Base-by-base conservation (phyloP, 177 flowering plant genomes). In the Vitis hybrid region DNA sequence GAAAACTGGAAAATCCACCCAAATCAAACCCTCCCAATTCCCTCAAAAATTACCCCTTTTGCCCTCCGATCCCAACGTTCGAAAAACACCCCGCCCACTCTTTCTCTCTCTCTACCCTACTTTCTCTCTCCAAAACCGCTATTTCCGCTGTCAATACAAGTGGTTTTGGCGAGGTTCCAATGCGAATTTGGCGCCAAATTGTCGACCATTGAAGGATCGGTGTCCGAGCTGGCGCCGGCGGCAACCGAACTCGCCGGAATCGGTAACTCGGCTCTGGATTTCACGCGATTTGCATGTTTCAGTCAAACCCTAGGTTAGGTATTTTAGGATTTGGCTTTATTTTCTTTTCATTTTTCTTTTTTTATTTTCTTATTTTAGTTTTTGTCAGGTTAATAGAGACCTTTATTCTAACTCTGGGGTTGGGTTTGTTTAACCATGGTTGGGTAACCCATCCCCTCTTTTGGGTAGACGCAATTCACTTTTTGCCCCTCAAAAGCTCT, bases 21-120 rank as follows among this genome's bases (percentile, higher is more conserved):
- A 63, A 57, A 51, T 52, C 69, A 63, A 38, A 24, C 73, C 67
- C 47, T 11, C 47, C 54, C 67, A 71, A 64, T 67, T 61, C 75
- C 78, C 74, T 71, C 75, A 68, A 70, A 55, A 49, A 22, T 44
- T 22, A 54, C 81, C 73, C 28, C 59, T 51, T 71, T 64, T 63
- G 50, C 71, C 71, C 80, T 68, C 80, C 80, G 84, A 82, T 80
- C 82, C 77, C 82, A 76, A 77, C 83, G 80, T 76, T 80, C 76
- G 52, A 72, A 77, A 79, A 59, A 75, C 19, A 75, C 76, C 59
- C 76, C n/a, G 49, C 51, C 13, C 51, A 56, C 59, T 65, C 70
- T 57, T 74, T 70, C 79, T 72, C 77, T 63, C 78, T 69, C 69
- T 59, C 73, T 33, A 57, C 22, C 60, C 49, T 7, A 31, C 53